Conservation (phyloP, 129 eudicot genomes). For the Lactuca saligna region DNA sequence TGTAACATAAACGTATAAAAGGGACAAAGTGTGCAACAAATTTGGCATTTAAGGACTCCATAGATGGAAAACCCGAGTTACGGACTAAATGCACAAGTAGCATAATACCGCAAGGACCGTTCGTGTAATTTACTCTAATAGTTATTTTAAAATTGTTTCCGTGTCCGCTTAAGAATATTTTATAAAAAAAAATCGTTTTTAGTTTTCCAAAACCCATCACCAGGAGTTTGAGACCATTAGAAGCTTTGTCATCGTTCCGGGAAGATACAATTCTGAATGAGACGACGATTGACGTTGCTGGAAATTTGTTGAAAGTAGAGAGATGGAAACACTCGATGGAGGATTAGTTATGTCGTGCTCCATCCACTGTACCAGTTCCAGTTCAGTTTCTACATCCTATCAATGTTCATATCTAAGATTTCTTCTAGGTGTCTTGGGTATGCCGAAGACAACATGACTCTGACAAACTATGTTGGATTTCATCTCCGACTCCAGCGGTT, state of each 20-base stretch:
- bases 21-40: too few relatives aligned
- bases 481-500: too few relatives aligned
- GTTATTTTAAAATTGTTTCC: too few relatives aligned
- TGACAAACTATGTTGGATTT: too few relatives aligned
- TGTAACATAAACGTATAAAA: too few relatives aligned
- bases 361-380: conserved; percentile 36
- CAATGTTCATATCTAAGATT: conserved; percentile 83
- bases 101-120: too few relatives aligned
- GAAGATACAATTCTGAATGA: conserved; percentile 74
- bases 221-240: conserved; percentile 61
- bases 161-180: too few relatives aligned
- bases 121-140: too few relatives aligned
- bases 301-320: conserved; percentile 45
- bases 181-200: too few relatives aligned
- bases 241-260: conserved; percentile 64
- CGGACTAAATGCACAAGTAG: too few relatives aligned
- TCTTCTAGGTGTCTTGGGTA: conserved; percentile 85
- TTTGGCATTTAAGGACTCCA: too few relatives aligned
- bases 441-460: conserved; percentile 31
- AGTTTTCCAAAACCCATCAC: conserved; percentile 3
- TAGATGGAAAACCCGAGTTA: too few relatives aligned
- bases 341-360: conserved; percentile 59
- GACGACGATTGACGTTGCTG: conserved; percentile 31
- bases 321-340: conserved; percentile 77
- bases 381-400: conserved; percentile 28